These are phyloP conservation scores for Kentomonas sorsogonicus DNA, from an alignment of 208 protist species.

Conservation along the genomic window DNA sequence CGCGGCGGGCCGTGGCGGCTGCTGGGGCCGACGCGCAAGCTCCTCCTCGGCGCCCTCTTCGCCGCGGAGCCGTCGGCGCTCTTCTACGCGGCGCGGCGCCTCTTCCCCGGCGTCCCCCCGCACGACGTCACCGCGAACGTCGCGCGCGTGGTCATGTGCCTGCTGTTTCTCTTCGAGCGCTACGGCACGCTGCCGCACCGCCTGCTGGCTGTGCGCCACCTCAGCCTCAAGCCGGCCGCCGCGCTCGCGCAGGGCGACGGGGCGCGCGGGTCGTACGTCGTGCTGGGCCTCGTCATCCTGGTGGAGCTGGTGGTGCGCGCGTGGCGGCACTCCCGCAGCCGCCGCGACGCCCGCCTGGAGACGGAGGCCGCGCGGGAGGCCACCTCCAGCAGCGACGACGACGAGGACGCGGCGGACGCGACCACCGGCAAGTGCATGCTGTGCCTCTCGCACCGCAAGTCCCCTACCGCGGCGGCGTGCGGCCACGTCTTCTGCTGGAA, in stretches of 20 bases:
- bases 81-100: constrained; percentile 36
- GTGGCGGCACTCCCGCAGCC: constrained; percentile 43
- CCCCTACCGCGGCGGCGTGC: constrained; percentile 71
- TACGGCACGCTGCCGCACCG: constrained; percentile 74
- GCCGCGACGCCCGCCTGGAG: constrained; percentile 9
- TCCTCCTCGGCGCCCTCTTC: constrained; percentile 56
- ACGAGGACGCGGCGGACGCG: constrained; percentile 21
- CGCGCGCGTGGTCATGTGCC: constrained; percentile 32
- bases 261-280: constrained; percentile 52
- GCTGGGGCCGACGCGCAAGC: constrained; percentile 37
- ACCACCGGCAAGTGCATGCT: constrained; percentile 76
- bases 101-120: constrained; percentile 52
- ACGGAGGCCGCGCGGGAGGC: constrained; percentile 9
- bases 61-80: constrained; percentile 44
- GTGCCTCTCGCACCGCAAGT: constrained; percentile 72
- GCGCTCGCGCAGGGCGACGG: constrained; percentile 47
- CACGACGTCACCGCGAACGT: constrained; percentile 64
- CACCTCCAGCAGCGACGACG: constrained; percentile 43
- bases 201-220: constrained; percentile 46
- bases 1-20: constrained; percentile 29
- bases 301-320: constrained; percentile 76
- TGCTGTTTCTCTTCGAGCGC: constrained; percentile 77
- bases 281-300: constrained; percentile 58
- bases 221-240: constrained; percentile 66
- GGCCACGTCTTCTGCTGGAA: constrained; percentile 87